Evolutionary conservation across 2,329 filamentous ascomycete genomes (phyloP).

Genomic region (Talaromyces rugulosus): DNA sequence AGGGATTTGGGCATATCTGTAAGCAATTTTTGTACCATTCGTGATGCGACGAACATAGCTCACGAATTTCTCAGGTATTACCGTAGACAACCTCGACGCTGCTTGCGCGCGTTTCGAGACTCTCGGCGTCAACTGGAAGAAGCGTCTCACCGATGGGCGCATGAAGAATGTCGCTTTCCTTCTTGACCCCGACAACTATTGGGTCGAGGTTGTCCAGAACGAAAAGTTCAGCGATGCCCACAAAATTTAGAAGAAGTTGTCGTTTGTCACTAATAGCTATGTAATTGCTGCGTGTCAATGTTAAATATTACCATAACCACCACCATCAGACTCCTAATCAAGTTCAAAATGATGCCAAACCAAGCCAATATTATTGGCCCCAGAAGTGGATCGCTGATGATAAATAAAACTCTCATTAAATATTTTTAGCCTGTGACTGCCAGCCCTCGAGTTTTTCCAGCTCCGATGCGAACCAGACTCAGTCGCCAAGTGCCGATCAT

Average conservation of each 20-base stretch:
- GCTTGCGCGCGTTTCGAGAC: slow-evolving; percentile 84
- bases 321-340: too few relatives aligned
- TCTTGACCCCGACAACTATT: slow-evolving; percentile 82
- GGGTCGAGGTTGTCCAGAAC: slow-evolving; percentile 74
- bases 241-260: slow-evolving; percentile 1
- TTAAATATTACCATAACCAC: background rate
- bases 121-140: slow-evolving; percentile 84
- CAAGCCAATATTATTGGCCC: background rate
- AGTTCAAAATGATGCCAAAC: background rate
- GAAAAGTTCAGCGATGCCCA: slow-evolving; percentile 19
- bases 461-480: background rate
- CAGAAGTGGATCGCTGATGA: background rate
- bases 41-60: slow-evolving; percentile 1
- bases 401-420: background rate
- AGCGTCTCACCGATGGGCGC: slow-evolving; percentile 80
- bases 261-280: background rate
- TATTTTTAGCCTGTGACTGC: too few relatives aligned
- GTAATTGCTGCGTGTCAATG: background rate
- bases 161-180: slow-evolving; percentile 96
- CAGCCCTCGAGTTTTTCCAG: background rate
- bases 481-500: background rate
- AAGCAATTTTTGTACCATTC: slow-evolving; percentile 30
- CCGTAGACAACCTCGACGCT: slow-evolving; percentile 82
- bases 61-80: slow-evolving; percentile 52
- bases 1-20: slow-evolving; percentile 94